These are phyloP conservation scores for Ogataea degrootiae DNA, from an alignment of 805 yeast species.

Conservation along the genomic window DNA sequence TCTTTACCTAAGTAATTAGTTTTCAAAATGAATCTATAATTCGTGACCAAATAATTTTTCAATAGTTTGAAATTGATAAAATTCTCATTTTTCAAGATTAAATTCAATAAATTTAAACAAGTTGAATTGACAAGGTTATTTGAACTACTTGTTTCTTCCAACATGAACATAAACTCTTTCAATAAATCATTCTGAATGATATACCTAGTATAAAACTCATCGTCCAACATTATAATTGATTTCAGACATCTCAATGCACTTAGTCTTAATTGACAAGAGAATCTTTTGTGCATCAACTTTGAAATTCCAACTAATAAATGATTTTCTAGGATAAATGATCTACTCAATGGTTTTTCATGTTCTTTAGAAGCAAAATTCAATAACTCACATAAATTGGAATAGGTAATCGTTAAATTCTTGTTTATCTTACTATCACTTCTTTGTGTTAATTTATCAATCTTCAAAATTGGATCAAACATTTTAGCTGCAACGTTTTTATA, in stretches of 20 bases:
- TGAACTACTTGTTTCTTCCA: constrained; percentile 41
- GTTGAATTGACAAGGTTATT: constrained; percentile 73
- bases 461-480: constrained; percentile 25
- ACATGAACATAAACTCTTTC: constrained; percentile 40
- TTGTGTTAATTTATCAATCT: constrained; percentile 6
- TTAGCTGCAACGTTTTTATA: constrained; percentile 41
- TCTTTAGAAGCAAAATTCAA: constrained; percentile 61
- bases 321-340: constrained; percentile 60
- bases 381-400: constrained; percentile 56
- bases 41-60: constrained; percentile 16
- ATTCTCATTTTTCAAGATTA: constrained; percentile 17
- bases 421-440: background rate
- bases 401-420: constrained; percentile 12
- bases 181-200: constrained; percentile 56
- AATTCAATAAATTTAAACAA: constrained; percentile 52
- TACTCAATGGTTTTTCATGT: constrained; percentile 53
- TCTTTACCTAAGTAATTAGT: constrained; percentile 20
- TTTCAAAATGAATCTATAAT: constrained; percentile 12
- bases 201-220: constrained; percentile 51
- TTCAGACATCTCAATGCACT: constrained; percentile 69
- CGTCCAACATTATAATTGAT: constrained; percentile 56
- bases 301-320: constrained; percentile 54
- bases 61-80: constrained; percentile 18
- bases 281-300: constrained; percentile 38
- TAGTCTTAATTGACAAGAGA: constrained; percentile 51